Evolutionary conservation across 257 asterid species (phyloP), one percentile per base, ranked within the genome.

Genomic region (Ligustrum vulgare): DNA sequence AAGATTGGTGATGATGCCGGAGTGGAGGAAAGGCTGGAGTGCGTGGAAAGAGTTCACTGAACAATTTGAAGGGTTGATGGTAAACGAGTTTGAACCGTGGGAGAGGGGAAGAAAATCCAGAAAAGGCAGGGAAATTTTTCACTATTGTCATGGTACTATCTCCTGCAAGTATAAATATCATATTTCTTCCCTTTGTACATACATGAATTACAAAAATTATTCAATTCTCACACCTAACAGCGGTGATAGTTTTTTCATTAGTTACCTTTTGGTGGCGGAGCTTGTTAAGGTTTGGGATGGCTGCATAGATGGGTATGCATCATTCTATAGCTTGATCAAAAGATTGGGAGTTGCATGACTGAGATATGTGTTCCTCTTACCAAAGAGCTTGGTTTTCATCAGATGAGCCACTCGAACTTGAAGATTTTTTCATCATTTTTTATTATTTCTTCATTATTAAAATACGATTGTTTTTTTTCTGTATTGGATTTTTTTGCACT

Each of bases 241-340:
- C n/a, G n/a, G 99, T 41, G 99, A 93, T 3, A 98, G 99, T 1
- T 88, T 92, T 45, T 97, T 98, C 18, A 62, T 94, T 2, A 92
- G 98, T 73, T 87, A 89, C 62, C 88, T 97, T 5, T 70, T 92
- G 67, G 99, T 94, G 8, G 91, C 84, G 65, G 91, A 75, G 79
- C 87, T 94, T 13, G 96, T 85, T 54, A 74, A 75, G 82, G 62
- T 87, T 36, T 72, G 91, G 83, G 99, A 94, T 12, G 93, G 88
- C 0, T 94, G 99, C 82, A 79, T 94, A 47, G 86, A 94, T 75
- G 83, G 98, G 10, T 94, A 92, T 73, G 86, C 92, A 7, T 83
- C 75, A 1, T 64, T 82, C 28, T 92, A 94, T 76, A 97, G 99
- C 36, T 91, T 3, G 99, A 94, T 85, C 84, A 74, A 23, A 92